Conservation (phyloP, 495 filamentous ascomycete species). For the Annulohypoxylon nitens region DNA sequence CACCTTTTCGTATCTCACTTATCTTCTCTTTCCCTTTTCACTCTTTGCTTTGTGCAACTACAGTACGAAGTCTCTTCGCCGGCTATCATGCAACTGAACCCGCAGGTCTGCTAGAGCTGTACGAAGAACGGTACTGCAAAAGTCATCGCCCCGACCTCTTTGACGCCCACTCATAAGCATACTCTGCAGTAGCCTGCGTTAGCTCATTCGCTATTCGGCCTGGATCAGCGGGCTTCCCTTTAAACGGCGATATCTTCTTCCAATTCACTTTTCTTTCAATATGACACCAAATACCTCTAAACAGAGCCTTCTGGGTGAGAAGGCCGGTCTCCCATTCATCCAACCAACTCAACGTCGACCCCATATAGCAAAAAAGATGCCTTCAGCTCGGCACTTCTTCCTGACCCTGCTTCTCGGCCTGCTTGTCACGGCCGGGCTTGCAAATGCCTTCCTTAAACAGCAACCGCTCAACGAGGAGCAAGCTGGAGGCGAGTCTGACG, state of each 20-base stretch:
- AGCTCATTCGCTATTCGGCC: conserved; percentile 36
- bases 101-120: conserved; percentile 17
- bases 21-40: conserved; percentile 17
- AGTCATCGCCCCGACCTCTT: conserved; percentile 27
- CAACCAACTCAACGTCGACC: conserved; percentile 22
- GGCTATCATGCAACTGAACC: conserved; percentile 25
- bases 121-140: conserved; percentile 22
- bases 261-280: conserved; percentile 25
- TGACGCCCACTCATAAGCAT: conserved; percentile 38
- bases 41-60: conserved; percentile 22
- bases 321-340: conserved; percentile 11
- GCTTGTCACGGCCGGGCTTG: conserved; percentile 50
- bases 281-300: conserved; percentile 28
- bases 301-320: conserved; percentile 28
- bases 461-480: conserved; percentile 26
- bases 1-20: conserved; percentile 20
- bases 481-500: conserved; percentile 20
- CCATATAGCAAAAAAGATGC: conserved; percentile 46
- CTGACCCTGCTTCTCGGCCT: conserved; percentile 48
- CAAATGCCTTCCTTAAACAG: conserved; percentile 48
- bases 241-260: conserved; percentile 20
- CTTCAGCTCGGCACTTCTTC: conserved; percentile 45
- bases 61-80: conserved; percentile 16
- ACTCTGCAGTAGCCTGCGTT: conserved; percentile 45
- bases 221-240: conserved; percentile 28